phyloP scores from a whole-genome alignment of 768 basidiomycete genomes.

The Suillus paluster region DNA sequence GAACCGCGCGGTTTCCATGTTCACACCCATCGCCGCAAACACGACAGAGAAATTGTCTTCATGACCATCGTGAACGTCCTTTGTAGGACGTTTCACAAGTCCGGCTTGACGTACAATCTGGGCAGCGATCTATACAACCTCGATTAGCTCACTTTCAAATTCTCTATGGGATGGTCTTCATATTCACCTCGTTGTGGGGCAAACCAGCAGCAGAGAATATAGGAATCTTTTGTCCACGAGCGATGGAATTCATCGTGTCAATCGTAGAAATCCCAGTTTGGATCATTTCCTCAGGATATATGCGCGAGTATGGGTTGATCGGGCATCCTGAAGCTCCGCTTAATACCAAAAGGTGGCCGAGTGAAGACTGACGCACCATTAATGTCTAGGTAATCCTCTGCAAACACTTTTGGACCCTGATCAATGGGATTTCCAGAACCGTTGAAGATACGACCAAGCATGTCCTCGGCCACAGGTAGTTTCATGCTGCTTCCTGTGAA shows the following conservation, averaged over 20 bases:
- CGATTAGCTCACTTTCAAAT: neutral
- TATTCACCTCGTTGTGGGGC: conserved; percentile 91
- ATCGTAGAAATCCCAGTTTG: conserved; percentile 99
- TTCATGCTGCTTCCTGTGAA: conserved; percentile 99
- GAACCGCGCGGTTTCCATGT: conserved; percentile 99
- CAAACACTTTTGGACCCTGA: conserved; percentile 98
- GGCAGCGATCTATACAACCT: conserved; percentile 83
- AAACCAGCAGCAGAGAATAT: conserved; percentile 99
- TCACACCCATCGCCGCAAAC: conserved; percentile 99
- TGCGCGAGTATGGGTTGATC: conserved; percentile 97
- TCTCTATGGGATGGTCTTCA: neutral
- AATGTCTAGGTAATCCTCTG: conserved; percentile 99
- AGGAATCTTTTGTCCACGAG: conserved; percentile 99
- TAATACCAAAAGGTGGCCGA: conserved; percentile 14
- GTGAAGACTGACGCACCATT: conserved; percentile 67
- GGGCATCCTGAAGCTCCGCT: conserved; percentile 75
- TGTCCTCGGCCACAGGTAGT: conserved; percentile 97
- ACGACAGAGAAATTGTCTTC: conserved; percentile 99
- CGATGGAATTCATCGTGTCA: conserved; percentile 98
- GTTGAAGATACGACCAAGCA: conserved; percentile 99
- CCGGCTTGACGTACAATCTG: conserved; percentile 99
- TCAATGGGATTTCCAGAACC: conserved; percentile 98
- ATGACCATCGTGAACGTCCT: conserved; percentile 97
- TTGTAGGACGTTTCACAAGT: conserved; percentile 93
- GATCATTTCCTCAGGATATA: conserved; percentile 99